These are phyloP conservation scores for Cerioporus squamosus DNA, from an alignment of 1,284 basidiomycete genomes.

Conservation along the genomic window DNA sequence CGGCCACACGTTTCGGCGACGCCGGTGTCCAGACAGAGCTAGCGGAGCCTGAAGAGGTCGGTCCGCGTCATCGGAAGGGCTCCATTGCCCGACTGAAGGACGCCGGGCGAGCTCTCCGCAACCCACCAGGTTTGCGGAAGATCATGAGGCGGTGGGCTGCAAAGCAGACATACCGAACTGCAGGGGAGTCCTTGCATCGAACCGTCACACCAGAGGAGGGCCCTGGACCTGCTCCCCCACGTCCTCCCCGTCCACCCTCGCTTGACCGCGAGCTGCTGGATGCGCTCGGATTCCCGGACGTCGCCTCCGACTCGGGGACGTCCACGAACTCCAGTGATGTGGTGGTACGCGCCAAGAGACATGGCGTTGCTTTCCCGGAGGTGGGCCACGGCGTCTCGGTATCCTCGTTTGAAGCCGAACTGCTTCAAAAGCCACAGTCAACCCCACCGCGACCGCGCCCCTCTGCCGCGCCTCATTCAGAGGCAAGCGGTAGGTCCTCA, in stretches of 20 bases:
- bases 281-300: background rate
- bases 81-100: background rate
- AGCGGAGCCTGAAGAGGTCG: background rate
- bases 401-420: too few relatives aligned
- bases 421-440: too few relatives aligned
- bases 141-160: background rate
- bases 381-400: too few relatives aligned
- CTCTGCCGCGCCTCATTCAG: background rate
- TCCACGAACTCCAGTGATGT: background rate
- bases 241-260: conserved; percentile 2
- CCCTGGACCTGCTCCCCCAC: background rate
- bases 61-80: background rate
- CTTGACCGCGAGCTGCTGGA: conserved; percentile 3
- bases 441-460: background rate
- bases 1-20: too few relatives aligned
- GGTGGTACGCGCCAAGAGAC: too few relatives aligned
- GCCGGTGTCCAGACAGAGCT: too few relatives aligned
- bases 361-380: too few relatives aligned
- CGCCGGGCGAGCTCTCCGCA: background rate
- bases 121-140: background rate
- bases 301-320: background rate
- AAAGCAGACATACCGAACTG: background rate
- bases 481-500: background rate
- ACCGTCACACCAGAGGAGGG: background rate
- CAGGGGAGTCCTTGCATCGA: background rate